These are phyloP conservation scores for Tausonia pullulans DNA, from an alignment of 1,284 basidiomycete species.

Conservation along the genomic window DNA sequence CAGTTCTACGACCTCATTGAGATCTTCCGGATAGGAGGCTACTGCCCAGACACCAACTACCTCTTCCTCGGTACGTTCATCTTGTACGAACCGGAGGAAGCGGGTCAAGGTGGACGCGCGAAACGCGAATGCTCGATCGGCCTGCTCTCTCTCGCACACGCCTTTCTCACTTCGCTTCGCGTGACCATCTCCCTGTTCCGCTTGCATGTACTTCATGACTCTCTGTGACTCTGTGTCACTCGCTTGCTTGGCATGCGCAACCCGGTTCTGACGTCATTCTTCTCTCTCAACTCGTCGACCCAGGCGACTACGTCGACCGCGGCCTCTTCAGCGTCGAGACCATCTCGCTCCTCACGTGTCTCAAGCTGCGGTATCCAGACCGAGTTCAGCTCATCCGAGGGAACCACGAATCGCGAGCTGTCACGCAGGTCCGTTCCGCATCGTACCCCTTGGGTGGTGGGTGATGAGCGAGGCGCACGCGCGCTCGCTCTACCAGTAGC, in stretches of 20 bases:
- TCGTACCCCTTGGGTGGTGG: neutral
- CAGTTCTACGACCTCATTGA: conserved; percentile 99
- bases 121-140: no score
- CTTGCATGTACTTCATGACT: neutral
- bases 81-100: no score
- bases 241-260: neutral
- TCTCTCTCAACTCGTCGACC: neutral
- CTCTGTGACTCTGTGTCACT: neutral
- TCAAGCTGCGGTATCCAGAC: conserved; percentile 94
- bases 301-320: conserved; percentile 96
- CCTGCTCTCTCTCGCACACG: no score
- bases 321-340: conserved; percentile 97
- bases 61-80: conserved; percentile 71
- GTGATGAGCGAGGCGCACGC: no score
- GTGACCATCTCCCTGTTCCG: conserved; percentile 6
- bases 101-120: no score
- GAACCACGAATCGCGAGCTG: conserved; percentile 95
- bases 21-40: conserved; percentile 96
- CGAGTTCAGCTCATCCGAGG: conserved; percentile 94
- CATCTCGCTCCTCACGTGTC: conserved; percentile 89
- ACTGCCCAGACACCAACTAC: conserved; percentile 93
- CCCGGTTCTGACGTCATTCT: neutral
- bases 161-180: no score
- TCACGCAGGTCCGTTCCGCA: conserved; percentile 67
- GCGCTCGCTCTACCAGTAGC: neutral